Evolutionary conservation across 441 rosid species (phyloP), one percentile per base, ranked within the genome.

Genomic region (Aleurites moluccanus): DNA sequence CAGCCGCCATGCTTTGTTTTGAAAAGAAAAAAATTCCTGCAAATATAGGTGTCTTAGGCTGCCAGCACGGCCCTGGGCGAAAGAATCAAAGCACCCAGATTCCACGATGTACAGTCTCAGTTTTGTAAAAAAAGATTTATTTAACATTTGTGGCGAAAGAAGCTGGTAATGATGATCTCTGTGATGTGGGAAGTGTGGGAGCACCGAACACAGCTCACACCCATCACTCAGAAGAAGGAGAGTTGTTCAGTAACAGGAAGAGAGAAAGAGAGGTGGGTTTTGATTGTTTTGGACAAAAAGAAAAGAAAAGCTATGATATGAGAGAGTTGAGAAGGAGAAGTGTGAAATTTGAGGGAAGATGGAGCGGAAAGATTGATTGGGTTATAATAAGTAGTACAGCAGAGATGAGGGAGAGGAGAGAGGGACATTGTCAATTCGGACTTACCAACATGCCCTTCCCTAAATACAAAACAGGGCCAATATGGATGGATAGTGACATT

Each of bases 161-260:
- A 90, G 79, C 95, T 90, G 76, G 95, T 90, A 83, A 88, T 88
- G 86, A 88, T 87, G 82, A 90, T 87, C 73, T 85, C 91, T 33
- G 94, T 88, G 83, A 90, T 88, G 79, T 87, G 89, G 74, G 92
- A 90, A n/a, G 91, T 87, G 81, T 83, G 88, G 77, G 91, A 87
- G 76, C 92, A 85, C 69, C 78, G 63, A 55, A 82, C 83, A 81
- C 87, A 61, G 82, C 86, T 79, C 88, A 82, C 87, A 78, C 90
- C 91, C 94, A 90, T 90, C 91, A 83, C 83, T 84, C 87, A 84
- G 87, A 70, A 82, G 72, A 76, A 60, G 28, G 7, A 47, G 42
- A 44, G 3, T 66, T 28, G 4, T 33, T 71, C 73, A 49, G 72
- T 28, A 66, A n/a, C 16, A 21, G n/a, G 42, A n/a, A n/a, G n/a